Evolutionary conservation across 495 filamentous ascomycete species (phyloP).

Genomic region (Chaetomium tenue): DNA sequence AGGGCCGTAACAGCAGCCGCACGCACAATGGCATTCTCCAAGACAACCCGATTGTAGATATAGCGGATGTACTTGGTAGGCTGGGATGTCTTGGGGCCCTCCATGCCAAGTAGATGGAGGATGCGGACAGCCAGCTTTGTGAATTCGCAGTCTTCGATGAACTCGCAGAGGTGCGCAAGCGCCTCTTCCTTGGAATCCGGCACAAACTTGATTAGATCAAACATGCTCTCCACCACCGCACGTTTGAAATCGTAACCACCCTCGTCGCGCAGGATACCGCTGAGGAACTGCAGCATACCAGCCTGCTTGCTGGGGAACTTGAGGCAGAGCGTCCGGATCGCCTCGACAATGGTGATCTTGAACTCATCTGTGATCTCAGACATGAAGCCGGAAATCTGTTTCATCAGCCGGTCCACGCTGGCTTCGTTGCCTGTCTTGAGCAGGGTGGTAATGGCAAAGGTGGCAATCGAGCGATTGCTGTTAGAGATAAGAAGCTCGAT

Average conservation of each 20-base stretch:
- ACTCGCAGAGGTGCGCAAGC: conserved; percentile 94
- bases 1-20: conserved; percentile 94
- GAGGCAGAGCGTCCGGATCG: conserved; percentile 90
- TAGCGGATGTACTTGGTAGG: conserved; percentile 99
- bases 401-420: conserved; percentile 96
- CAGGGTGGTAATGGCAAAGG: conserved; percentile 95
- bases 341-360: conserved; percentile 98
- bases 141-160: conserved; percentile 99
- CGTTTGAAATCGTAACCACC: conserved; percentile 99
- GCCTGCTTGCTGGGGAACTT: conserved; percentile 99
- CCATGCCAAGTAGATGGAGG: conserved; percentile 85
- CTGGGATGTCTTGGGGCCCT: conserved; percentile 92
- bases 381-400: conserved; percentile 97
- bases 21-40: conserved; percentile 95
- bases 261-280: conserved; percentile 91
- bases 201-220: conserved; percentile 98
- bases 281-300: conserved; percentile 94
- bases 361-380: conserved; percentile 98
- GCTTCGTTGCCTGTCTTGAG: conserved; percentile 98
- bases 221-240: conserved; percentile 97
- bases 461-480: conserved; percentile 94
- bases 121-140: conserved; percentile 96
- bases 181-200: conserved; percentile 97
- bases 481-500: conserved; percentile 96
- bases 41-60: conserved; percentile 97